Conservation (phyloP, 1,284 basidiomycete species). For the Hemileia vastatrix region DNA sequence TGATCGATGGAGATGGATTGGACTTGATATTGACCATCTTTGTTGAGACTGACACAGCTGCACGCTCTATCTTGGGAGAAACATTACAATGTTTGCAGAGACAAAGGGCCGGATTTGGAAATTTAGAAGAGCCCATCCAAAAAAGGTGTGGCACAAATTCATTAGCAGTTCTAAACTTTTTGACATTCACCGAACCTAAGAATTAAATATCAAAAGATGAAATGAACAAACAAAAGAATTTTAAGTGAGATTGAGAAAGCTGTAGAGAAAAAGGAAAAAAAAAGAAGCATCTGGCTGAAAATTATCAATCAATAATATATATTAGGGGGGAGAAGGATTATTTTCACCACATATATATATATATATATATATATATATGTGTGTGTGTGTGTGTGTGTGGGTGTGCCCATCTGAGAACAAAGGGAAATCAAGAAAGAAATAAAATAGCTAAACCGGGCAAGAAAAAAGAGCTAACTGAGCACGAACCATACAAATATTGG, state of each 20-base stretch:
- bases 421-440: neutral
- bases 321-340: no score
- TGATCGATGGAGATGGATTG: no score
- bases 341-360: no score
- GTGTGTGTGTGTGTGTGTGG: no score
- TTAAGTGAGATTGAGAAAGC: neutral
- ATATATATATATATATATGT: no score
- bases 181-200: neutral
- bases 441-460: constrained; percentile 11
- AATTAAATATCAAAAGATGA: neutral
- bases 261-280: neutral
- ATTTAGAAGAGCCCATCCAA: constrained; percentile 3
- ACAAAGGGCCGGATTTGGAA: neutral
- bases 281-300: neutral
- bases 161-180: constrained; percentile 11
- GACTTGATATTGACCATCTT: no score
- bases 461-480: no score
- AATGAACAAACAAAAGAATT: neutral
- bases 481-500: no score
- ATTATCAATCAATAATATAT: no score
- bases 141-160: constrained; percentile 18
- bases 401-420: neutral
- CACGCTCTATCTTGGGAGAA: no score
- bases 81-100: constrained; percentile 8
- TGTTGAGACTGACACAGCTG: no score